Conservation (phyloP, 768 basidiomycete species). For the Daedaleopsis sinensis region DNA sequence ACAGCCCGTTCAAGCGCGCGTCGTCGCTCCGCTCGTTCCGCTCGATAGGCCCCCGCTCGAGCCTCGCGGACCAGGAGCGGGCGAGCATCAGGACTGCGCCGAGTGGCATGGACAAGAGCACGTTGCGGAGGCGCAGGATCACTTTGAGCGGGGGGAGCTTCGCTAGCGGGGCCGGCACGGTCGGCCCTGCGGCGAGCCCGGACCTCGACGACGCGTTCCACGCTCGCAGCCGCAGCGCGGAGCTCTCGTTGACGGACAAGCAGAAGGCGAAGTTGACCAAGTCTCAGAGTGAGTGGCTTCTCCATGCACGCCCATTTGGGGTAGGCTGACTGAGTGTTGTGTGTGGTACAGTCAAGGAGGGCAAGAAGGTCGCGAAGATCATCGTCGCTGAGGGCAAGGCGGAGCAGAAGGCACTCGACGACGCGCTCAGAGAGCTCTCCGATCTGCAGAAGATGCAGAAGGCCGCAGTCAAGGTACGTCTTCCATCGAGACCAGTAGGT, state of each 20-base stretch:
- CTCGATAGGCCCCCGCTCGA: not conserved
- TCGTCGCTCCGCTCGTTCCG: constrained; percentile 31
- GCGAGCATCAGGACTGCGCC: constrained; percentile 23
- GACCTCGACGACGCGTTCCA: constrained; percentile 42
- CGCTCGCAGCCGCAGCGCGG: constrained; percentile 49
- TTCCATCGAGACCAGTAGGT: not conserved
- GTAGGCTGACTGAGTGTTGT: not conserved
- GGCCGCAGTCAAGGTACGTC: constrained; percentile 56
- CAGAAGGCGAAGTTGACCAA: constrained; percentile 56
- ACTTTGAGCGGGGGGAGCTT: constrained; percentile 42
- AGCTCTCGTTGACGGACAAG: constrained; percentile 49
- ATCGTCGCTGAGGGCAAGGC: constrained; percentile 70
- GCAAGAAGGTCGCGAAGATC: constrained; percentile 65
- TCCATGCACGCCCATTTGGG: not conserved
- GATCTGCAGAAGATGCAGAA: constrained; percentile 74
- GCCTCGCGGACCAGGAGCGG: constrained; percentile 7
- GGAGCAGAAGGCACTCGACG: constrained; percentile 62
- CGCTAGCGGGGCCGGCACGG: constrained; percentile 55
- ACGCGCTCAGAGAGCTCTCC: constrained; percentile 66
- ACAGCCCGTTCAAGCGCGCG: constrained; percentile 18
- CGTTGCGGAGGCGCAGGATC: constrained; percentile 15
- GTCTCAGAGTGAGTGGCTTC: constrained; percentile 49
- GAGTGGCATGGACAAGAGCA: constrained; percentile 2
- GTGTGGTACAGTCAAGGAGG: constrained; percentile 51
- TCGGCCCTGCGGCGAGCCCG: constrained; percentile 48